Base-by-base conservation (phyloP, 2,329 filamentous ascomycete species). In the Ceratocystis diversiconidia region DNA sequence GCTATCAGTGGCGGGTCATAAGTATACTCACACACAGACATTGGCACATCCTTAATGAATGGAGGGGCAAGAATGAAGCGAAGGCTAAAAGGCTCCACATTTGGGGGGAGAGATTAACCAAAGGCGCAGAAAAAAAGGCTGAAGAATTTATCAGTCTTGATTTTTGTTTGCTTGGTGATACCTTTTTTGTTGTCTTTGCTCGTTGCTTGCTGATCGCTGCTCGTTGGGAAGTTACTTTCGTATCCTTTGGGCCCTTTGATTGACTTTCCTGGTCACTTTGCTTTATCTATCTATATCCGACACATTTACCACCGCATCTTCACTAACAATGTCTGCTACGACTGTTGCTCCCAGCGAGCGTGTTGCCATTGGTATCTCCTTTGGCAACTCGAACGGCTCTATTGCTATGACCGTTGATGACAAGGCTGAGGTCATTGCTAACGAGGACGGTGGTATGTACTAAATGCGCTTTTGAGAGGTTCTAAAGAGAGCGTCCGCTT, bases 371-470 rank as follows among this genome's bases (percentile, higher is more conserved):
- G 94, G 94, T 75, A 91, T 99, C 74, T 89, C 92, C 71, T 96
- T 97, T 81, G 94, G 94, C 78, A 99, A 97, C 81, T 92, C 91
- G 69, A 95, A 96, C 85, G 95, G 90, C 79, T 96, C 91, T 68
- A 96, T 99, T 78, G 92, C 92, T 72, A 91, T 86, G 75, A 95
- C 92, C 60, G 84, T 87, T 69, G 92, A 97, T 73, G 92, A 95
- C 77, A 95, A 95, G 81, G 87, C 91, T 70, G 90, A 96, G 76
- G 92, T 99, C 69, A 97, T 99, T 78, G 94, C 94, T 73, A 97
- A 99, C 79, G 94, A 97, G 80, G 94, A 97, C 74, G 94, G 94
- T 81, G 90, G 90, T 91, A 75, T 73, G 85, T 77, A 59, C 43
- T n/a, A 0, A 41, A 10, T 5, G 61, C 22, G 17, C 17, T 7